Evolutionary conservation across 805 yeast species (phyloP).

Genomic region (Danielia reshetovae): DNA sequence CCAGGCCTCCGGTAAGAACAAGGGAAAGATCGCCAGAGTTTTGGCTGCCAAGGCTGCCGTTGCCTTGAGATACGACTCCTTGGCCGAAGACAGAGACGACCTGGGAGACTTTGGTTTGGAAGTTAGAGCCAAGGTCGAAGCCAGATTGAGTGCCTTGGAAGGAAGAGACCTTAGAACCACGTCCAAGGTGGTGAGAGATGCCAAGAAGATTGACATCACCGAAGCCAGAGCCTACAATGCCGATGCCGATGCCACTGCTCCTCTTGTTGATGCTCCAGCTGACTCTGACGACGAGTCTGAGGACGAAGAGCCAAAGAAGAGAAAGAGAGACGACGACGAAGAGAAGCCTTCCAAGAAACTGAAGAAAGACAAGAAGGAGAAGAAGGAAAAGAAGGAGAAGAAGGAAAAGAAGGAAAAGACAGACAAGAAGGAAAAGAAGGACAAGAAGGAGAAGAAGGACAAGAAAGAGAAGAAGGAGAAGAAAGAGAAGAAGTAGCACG

Average conservation of each 20-base stretch:
- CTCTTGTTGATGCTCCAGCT: slow-evolving; percentile 27
- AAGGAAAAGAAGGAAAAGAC: slow-evolving; percentile 50
- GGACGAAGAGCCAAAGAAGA: slow-evolving; percentile 15
- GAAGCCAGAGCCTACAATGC: slow-evolving; percentile 89
- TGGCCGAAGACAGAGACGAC: slow-evolving; percentile 95
- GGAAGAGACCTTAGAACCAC: slow-evolving; percentile 95
- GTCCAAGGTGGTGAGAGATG: slow-evolving; percentile 74
- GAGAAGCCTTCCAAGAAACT: slow-evolving; percentile 14
- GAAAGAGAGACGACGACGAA: slow-evolving; percentile 17
- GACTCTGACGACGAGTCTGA: slow-evolving; percentile 24
- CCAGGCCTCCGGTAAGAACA: slow-evolving; percentile 85
- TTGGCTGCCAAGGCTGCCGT: slow-evolving; percentile 98
- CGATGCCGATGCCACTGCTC: slow-evolving; percentile 75
- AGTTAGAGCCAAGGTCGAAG: slow-evolving; percentile 90
- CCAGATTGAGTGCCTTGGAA: slow-evolving; percentile 89
- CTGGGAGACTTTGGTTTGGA: slow-evolving; percentile 90
- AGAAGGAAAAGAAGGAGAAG: slow-evolving; percentile 29
- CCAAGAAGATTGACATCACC: slow-evolving; percentile 79
- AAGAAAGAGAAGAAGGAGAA: slow-evolving; percentile 31
- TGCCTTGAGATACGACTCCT: slow-evolving; percentile 92
- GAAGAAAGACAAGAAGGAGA: slow-evolving; percentile 18
- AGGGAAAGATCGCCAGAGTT: slow-evolving; percentile 98
- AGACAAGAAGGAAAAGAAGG: slow-evolving; percentile 48
- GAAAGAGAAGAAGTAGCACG: slow-evolving; percentile 24
- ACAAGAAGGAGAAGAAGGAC: slow-evolving; percentile 36